phyloP scores from a whole-genome alignment of 2,329 filamentous ascomycete species.

The Diaporthe citrichinensis region DNA sequence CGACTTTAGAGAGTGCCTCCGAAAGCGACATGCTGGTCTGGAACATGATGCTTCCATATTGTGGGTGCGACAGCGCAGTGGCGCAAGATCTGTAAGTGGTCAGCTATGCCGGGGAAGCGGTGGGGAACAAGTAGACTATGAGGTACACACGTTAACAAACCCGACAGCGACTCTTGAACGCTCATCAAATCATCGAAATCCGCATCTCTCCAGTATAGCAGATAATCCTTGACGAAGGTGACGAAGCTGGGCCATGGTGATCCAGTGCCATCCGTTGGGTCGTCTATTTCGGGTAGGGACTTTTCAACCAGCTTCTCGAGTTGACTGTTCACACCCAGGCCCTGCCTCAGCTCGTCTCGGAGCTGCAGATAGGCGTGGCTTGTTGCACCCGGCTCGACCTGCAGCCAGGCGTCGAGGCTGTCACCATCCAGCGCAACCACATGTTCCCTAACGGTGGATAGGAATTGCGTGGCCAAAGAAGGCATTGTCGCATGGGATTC shows the following conservation, averaged over 20 bases:
- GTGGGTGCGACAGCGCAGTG: slow-evolving; percentile 83
- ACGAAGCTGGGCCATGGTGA: slow-evolving; percentile 83
- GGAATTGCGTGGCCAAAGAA: slow-evolving; percentile 76
- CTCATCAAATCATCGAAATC: slow-evolving; percentile 81
- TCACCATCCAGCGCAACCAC: slow-evolving; percentile 75
- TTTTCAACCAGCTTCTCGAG: slow-evolving; percentile 75
- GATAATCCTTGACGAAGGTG: slow-evolving; percentile 84
- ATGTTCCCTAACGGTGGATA: slow-evolving; percentile 73
- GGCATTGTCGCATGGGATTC: slow-evolving; percentile 58
- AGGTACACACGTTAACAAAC: slow-evolving; percentile 77
- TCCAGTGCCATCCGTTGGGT: slow-evolving; percentile 73
- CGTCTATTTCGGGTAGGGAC: slow-evolving; percentile 74
- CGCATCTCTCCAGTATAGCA: slow-evolving; percentile 85
- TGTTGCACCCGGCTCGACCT: slow-evolving; percentile 79
- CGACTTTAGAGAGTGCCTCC: slow-evolving; percentile 83
- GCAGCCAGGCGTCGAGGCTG: slow-evolving; percentile 77
- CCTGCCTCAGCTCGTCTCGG: slow-evolving; percentile 74
- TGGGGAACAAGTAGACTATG: background rate
- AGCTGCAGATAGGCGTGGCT: slow-evolving; percentile 74
- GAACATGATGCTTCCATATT: slow-evolving; percentile 85
- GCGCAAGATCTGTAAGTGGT: slow-evolving; percentile 76
- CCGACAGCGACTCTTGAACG: slow-evolving; percentile 81
- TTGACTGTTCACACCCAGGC: slow-evolving; percentile 59
- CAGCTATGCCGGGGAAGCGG: background rate
- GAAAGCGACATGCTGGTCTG: slow-evolving; percentile 88